Evolutionary conservation across 139 green algal genomes (phyloP), one percentile per base, ranked within the genome.

Genomic region (Chlorella sorokiniana): DNA sequence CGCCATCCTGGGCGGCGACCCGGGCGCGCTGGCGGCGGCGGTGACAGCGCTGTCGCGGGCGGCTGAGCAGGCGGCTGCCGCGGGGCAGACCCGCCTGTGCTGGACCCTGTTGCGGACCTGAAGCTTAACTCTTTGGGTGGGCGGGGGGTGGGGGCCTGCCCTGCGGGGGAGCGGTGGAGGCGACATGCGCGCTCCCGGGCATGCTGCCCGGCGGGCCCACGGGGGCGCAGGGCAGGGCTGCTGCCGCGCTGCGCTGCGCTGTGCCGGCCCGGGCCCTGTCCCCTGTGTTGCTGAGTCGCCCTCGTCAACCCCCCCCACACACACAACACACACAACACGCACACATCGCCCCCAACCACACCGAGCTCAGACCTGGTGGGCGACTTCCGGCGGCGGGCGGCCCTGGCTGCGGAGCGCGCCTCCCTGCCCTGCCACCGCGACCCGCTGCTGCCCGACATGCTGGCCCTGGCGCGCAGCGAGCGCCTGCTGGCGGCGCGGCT

Each of bases 381-480:
- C 9, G 81, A 78, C 31, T 38, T 93, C 18, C 63, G 59, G 31
- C 79, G 84, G 81, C 78, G 90, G 1, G 68, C 77, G 20, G 27
- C n/a, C 20, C 81, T 91, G 62, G 74, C 90, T n/a, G 63, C 76
- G 29, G 63, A 45, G n/a, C 82, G 89, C 0, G 85, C 84, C 3
- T 63, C 77, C 0, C 41, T 94, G 76, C 51, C 78, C 29, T 69
- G 75, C 42, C 89, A 94, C 81, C 56, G 82, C 33, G 89, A 92
- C 65, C 88, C 91, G 23, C 69, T 79, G 27, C 25, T 91, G 35
- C 84, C 77, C 1, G 84, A 91, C 74, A 86, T 91, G 88, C 73
- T 77, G 7, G 85, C 81, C 33, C 54, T 90, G 70, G 89, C 93
- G 69, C 85, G 86, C 18, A 84, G 63, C n/a, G 83, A 93, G 83